phyloP scores from a whole-genome alignment of 148 eudicot genomes.

The Rhododendron griersonianum region DNA sequence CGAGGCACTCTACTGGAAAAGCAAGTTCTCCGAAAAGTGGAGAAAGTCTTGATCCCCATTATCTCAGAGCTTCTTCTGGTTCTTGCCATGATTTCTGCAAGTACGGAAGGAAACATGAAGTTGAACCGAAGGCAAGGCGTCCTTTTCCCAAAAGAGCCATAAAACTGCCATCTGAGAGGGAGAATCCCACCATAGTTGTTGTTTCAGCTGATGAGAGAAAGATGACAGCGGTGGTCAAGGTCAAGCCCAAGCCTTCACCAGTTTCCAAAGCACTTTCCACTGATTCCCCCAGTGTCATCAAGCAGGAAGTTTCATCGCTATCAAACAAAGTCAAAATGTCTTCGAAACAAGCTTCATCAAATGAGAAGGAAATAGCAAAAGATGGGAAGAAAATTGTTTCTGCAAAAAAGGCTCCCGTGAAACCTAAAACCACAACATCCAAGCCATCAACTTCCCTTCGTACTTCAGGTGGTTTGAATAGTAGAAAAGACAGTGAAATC shows the following conservation, averaged over 20 bases:
- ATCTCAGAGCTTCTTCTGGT: constrained; percentile 84
- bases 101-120: constrained; percentile 44
- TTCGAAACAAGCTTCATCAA: constrained; percentile 18
- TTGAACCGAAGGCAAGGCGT: constrained; percentile 36
- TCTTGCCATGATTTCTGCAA: constrained; percentile 91
- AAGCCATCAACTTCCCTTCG: constrained; percentile 28
- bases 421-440: constrained; percentile 12
- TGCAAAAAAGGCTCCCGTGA: constrained; percentile 10
- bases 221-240: background rate
- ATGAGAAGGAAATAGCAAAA: constrained; percentile 14
- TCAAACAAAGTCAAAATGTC: constrained; percentile 19
- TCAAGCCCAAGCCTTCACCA: constrained; percentile 26
- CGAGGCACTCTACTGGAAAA: constrained; percentile 28
- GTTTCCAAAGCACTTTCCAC: constrained; percentile 14
- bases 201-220: constrained; percentile 5
- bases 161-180: constrained; percentile 19
- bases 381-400: constrained; percentile 18
- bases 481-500: constrained; percentile 23
- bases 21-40: constrained; percentile 23
- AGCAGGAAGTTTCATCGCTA: constrained; percentile 24
- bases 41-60: constrained; percentile 39
- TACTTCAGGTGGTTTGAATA: constrained; percentile 14
- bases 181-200: constrained; percentile 11
- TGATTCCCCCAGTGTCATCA: constrained; percentile 22
- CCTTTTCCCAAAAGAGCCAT: constrained; percentile 32